Evolutionary conservation across 129 eudicot genomes (phyloP).

Genomic region (Smallanthus sonchifolius): DNA sequence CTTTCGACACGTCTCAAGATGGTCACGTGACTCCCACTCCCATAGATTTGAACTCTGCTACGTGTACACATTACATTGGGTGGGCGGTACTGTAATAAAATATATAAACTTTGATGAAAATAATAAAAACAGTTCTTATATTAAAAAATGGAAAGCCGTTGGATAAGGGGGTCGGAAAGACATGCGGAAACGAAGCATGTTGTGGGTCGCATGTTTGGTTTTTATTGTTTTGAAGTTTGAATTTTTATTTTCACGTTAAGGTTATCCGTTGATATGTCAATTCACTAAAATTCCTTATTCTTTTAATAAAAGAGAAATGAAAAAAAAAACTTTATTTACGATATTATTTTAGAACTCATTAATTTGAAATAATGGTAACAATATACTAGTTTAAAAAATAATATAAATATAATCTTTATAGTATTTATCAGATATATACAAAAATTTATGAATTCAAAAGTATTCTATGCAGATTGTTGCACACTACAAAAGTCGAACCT

Average conservation of each 20-base stretch:
- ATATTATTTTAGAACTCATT: too few species aligned
- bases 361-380: too few species aligned
- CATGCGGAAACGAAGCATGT: slow-evolving; percentile 30
- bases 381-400: too few species aligned
- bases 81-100: slow-evolving; percentile 28
- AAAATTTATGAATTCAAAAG: too few species aligned
- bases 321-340: too few species aligned
- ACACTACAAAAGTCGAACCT: too few species aligned
- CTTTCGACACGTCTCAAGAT: slow-evolving; percentile 37
- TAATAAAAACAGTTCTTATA: neutral
- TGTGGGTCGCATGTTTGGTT: slow-evolving; percentile 31
- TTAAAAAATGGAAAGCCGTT: neutral
- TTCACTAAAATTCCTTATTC: neutral
- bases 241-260: neutral
- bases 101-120: neutral
- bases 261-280: slow-evolving; percentile 16
- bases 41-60: neutral
- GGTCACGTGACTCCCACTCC: slow-evolving; percentile 38
- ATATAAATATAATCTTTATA: too few species aligned
- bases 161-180: slow-evolving; percentile 9
- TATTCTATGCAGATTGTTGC: too few species aligned
- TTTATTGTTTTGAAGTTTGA: slow-evolving; percentile 12
- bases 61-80: slow-evolving; percentile 29
- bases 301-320: too few species aligned
- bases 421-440: too few species aligned